These are phyloP conservation scores for Vigna trinervia DNA, from an alignment of 306 rosid genomes.

Conservation along the genomic window DNA sequence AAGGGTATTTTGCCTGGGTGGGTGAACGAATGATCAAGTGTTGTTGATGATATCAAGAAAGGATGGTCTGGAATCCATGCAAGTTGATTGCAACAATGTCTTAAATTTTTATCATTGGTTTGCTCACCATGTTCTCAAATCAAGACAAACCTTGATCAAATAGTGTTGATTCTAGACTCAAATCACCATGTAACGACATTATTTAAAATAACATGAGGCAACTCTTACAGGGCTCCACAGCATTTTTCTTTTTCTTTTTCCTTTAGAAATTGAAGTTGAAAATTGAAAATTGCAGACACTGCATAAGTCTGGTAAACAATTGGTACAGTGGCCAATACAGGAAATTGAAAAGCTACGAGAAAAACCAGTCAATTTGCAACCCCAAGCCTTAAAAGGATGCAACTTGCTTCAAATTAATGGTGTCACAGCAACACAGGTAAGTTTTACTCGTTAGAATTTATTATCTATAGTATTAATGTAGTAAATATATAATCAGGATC, in stretches of 20 bases:
- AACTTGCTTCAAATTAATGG: slow-evolving; percentile 51
- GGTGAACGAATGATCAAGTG: too few species aligned
- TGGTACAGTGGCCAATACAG: slow-evolving; percentile 77
- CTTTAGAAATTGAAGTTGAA: slow-evolving; percentile 9
- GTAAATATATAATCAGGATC: background rate
- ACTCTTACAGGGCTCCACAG: slow-evolving; percentile 4
- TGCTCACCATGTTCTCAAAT: slow-evolving; percentile 11
- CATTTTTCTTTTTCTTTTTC: background rate
- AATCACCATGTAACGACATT: background rate
- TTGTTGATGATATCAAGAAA: too few species aligned
- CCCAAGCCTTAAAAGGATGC: slow-evolving; percentile 55
- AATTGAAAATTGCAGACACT: slow-evolving; percentile 55
- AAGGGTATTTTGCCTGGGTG: too few species aligned
- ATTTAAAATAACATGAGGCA: slow-evolving; percentile 35
- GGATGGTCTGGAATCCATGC: too few species aligned
- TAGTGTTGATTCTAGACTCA: background rate
- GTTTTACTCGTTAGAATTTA: background rate
- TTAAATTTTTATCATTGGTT: slow-evolving; percentile 5
- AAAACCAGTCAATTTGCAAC: slow-evolving; percentile 46
- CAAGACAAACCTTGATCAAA: background rate
- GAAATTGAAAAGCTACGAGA: slow-evolving; percentile 68
- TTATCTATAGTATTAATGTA: background rate
- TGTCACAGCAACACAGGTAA: slow-evolving; percentile 67
- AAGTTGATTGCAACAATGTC: too few species aligned
- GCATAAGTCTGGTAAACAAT: slow-evolving; percentile 66